Evolutionary conservation across 305 asterid genomes (phyloP), one percentile per base, ranked within the genome.

Genomic region (Fraxinus platypoda): DNA sequence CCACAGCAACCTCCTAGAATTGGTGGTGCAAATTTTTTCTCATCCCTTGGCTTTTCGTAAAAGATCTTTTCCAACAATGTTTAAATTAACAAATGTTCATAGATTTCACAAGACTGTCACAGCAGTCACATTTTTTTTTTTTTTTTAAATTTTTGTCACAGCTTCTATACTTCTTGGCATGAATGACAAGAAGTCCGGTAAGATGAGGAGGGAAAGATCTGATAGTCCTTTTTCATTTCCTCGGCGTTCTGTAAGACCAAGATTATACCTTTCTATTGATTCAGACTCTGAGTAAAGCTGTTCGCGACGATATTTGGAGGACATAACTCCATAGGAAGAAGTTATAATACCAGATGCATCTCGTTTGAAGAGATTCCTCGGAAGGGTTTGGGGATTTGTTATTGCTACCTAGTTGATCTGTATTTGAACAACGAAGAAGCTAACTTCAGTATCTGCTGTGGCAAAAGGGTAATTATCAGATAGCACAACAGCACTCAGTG

Each of bases 161-260:
- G 98, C 94, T 84, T 83, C 94, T 34, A 87, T 91, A 85, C 90
- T 92, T 87, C 91, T 82, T 11, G 94, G 93, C 33, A 89, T 86
- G 91, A 90, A 88, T 76, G 91, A 86, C 70, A 87, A 83, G 76
- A 86, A 86, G 87, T 75, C 92, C 64, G 88, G 88, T 57, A 92
- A 93, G 91, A 79, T 79, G 54, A 84, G 89, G 80, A 90, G 95
- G 87, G 98, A 92, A 88, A 89, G 92, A 84, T 87, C 94, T 31
- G 97, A 92, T 83, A 90, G 97, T 87, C 97, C 98, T 71, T 91
- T 94, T 86, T 82, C 90, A 34, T 89, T 92, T 85, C 98, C 98
- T 73, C 96, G 98, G 80, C 99, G 98, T 75, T 93, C 98, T 68
- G 98, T 96, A 86, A 94, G 97, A 88, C 97, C 93, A 75, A 90